Percentiles rank a stretch among this genome's conserved stretches.
Conservation (phyloP, 495 filamentous ascomycete genomes). For the Penicillium chermesinum region DNA sequence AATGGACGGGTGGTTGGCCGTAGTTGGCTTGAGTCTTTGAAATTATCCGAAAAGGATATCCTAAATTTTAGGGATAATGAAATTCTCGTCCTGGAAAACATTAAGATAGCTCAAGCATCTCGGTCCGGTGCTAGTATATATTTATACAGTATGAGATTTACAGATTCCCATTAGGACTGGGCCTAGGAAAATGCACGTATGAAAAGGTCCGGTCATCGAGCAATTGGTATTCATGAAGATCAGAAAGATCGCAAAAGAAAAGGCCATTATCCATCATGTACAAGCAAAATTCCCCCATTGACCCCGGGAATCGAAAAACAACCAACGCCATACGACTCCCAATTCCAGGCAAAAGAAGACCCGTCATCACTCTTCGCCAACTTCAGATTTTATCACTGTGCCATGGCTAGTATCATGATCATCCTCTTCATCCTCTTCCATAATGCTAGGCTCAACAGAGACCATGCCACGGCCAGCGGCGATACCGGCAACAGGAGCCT, state of each 20-base stretch:
- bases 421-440: slow-evolving; percentile 50
- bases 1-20: neutral
- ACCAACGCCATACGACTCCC: slow-evolving; percentile 2
- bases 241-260: neutral
- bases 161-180: too few species aligned
- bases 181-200: too few species aligned
- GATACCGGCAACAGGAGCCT: slow-evolving; percentile 17
- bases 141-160: too few species aligned
- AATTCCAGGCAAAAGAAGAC: slow-evolving; percentile 7
- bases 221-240: neutral
- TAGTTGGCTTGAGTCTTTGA: neutral
- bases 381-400: slow-evolving; percentile 47
- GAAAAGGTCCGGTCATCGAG: too few species aligned
- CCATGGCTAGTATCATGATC: slow-evolving; percentile 49
- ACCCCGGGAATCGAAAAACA: slow-evolving; percentile 2
- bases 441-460: slow-evolving; percentile 31
- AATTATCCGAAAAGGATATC: neutral
- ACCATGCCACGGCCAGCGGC: slow-evolving; percentile 12
- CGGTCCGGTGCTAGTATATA: too few species aligned
- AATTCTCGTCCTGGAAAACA: too few species aligned
- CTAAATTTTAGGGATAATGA: neutral
- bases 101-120: too few species aligned
- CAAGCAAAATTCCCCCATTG: neutral
- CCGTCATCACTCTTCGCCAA: slow-evolving; percentile 28
- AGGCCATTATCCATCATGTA: neutral